phyloP scores from a whole-genome alignment of 2,329 filamentous ascomycete species.

The Chrysoporthe austroafricana region DNA sequence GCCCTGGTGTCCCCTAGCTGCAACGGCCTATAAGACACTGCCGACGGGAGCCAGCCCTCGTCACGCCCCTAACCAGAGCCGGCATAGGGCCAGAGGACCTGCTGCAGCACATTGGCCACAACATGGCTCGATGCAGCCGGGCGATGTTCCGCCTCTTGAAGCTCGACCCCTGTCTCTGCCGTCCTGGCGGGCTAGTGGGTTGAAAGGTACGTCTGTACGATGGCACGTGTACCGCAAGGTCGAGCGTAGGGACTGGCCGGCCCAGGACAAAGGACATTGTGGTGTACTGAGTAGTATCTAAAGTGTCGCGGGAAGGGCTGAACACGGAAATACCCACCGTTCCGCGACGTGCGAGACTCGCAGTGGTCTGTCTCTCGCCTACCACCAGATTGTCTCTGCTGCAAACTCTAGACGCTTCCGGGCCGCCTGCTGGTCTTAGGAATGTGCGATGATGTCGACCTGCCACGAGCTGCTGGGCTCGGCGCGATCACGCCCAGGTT shows the following conservation, averaged over 20 bases:
- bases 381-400: background rate
- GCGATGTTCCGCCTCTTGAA: background rate
- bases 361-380: background rate
- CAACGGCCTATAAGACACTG: background rate
- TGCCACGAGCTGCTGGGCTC: background rate
- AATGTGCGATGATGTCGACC: background rate
- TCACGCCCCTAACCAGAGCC: background rate
- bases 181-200: background rate
- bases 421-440: background rate
- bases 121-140: background rate
- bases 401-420: background rate
- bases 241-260: background rate
- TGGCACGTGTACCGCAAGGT: background rate
- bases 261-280: background rate
- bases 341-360: background rate
- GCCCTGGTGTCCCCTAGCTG: background rate
- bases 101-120: background rate
- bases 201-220: background rate
- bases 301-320: conserved; percentile 2
- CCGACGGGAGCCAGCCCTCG: background rate
- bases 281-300: background rate
- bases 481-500: background rate
- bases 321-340: background rate
- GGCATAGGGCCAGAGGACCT: background rate
- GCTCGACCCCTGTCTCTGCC: background rate